A percentile compares a stretch with the other conserved stretches of the same genome.
phyloP scores from a whole-genome alignment of 176 grass and related monocot species.

The Ampelocalamus luodianensis region DNA sequence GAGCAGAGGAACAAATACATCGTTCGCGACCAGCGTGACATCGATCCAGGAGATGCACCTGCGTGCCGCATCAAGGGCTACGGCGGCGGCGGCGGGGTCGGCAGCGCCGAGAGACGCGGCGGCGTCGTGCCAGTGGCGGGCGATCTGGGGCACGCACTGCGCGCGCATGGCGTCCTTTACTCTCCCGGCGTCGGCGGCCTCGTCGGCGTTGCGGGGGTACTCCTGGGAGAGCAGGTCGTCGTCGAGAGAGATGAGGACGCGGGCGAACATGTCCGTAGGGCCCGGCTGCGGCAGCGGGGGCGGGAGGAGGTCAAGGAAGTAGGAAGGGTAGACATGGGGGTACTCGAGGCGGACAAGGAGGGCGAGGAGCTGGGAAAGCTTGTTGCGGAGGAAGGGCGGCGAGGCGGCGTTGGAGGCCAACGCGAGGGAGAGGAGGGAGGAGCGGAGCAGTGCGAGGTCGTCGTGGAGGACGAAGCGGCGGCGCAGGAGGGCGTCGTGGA shows the following conservation, averaged over 20 bases:
- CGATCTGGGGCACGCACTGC: conserved; percentile 95
- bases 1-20: conserved; percentile 78
- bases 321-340: conserved; percentile 65
- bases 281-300: conserved; percentile 52
- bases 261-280: conserved; percentile 86
- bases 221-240: conserved; percentile 93
- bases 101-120: conserved; percentile 55
- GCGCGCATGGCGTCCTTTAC: conserved; percentile 93
- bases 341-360: conserved; percentile 83
- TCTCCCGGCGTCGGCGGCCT: conserved; percentile 61
- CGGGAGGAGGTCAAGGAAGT: conserved; percentile 71
- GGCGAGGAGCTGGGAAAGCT: conserved; percentile 81
- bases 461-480: conserved; percentile 56
- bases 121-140: conserved; percentile 77
- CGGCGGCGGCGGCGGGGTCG: conserved; percentile 56
- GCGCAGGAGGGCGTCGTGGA: conserved; percentile 67
- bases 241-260: conserved; percentile 72
- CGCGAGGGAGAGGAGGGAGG: conserved; percentile 76
- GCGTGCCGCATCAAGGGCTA: conserved; percentile 70
- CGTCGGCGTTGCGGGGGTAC: conserved; percentile 65
- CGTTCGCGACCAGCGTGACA: conserved; percentile 82
- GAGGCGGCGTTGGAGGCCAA: conserved; percentile 52
- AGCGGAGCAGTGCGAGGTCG: conserved; percentile 68
- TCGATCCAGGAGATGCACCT: conserved; percentile 96
- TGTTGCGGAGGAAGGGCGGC: conserved; percentile 82